Percentiles rank a stretch among this genome's conserved stretches.
These are phyloP conservation scores for Oryza coarctata DNA, from an alignment of 176 grass and related monocot genomes.

Conservation along the genomic window DNA sequence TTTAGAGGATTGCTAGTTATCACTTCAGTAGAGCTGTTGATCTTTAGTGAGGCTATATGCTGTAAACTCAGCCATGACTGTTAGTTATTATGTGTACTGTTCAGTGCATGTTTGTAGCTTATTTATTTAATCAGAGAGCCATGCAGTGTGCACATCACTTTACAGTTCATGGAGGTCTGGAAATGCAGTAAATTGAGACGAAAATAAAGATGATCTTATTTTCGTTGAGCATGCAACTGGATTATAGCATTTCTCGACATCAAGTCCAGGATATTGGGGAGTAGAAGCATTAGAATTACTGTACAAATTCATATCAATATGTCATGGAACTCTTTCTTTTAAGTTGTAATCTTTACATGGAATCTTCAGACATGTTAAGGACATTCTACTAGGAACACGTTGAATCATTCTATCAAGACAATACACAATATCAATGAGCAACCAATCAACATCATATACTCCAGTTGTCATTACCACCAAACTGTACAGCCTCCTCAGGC, in stretches of 20 bases:
- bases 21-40: not conserved
- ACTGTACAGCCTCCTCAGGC: not conserved
- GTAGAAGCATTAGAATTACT: not conserved
- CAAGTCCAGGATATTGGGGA: not conserved
- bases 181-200: not conserved
- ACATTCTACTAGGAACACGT: not conserved
- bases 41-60: not conserved
- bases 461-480: not conserved
- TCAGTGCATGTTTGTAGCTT: not conserved
- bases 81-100: not conserved
- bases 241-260: not conserved
- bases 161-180: not conserved
- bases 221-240: not conserved
- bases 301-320: not conserved
- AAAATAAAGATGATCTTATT: not conserved
- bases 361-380: not conserved
- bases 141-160: not conserved
- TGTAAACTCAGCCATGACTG: not conserved
- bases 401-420: constrained; percentile 25
- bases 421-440: not conserved
- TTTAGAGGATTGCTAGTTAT: constrained; percentile 11
- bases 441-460: constrained; percentile 19
- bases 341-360: not conserved
- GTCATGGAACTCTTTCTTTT: not conserved
- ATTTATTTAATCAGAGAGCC: not conserved